Conservation (phyloP, 331 rosid species). For the Cydonia oblonga region DNA sequence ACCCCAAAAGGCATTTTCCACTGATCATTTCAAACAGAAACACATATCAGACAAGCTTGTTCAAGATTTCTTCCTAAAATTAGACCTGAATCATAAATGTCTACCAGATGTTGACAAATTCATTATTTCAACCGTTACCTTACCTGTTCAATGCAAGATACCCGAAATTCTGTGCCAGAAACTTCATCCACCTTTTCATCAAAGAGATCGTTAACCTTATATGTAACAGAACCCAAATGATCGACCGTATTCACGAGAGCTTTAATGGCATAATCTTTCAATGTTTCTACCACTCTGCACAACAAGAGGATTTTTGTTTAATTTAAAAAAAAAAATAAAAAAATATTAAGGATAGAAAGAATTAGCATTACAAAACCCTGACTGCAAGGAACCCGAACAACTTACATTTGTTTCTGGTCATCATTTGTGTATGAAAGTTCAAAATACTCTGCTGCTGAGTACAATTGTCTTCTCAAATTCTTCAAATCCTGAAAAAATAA, state of each 20-base stretch:
- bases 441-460: slow-evolving; percentile 95
- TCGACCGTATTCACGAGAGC: slow-evolving; percentile 98
- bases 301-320: neutral
- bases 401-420: slow-evolving; percentile 91
- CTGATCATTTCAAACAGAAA: neutral
- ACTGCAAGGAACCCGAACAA: slow-evolving; percentile 6
- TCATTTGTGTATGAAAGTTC: slow-evolving; percentile 87
- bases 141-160: slow-evolving; percentile 96
- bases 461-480: slow-evolving; percentile 76
- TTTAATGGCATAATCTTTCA: slow-evolving; percentile 92
- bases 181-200: slow-evolving; percentile 94
- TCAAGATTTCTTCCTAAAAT: neutral
- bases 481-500: slow-evolving; percentile 70
- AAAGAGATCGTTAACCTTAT: slow-evolving; percentile 80
- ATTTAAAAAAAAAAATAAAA: neutral
- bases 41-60: neutral
- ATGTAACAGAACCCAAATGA: slow-evolving; percentile 92
- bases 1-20: neutral
- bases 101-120: neutral
- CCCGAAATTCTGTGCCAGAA: slow-evolving; percentile 71
- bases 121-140: neutral
- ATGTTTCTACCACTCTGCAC: slow-evolving; percentile 78
- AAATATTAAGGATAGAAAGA: neutral
- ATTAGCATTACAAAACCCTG: neutral
- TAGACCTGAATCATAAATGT: neutral